These are phyloP conservation scores for Phialophora macrospora DNA, from an alignment of 2,329 filamentous ascomycete genomes.

Conservation along the genomic window DNA sequence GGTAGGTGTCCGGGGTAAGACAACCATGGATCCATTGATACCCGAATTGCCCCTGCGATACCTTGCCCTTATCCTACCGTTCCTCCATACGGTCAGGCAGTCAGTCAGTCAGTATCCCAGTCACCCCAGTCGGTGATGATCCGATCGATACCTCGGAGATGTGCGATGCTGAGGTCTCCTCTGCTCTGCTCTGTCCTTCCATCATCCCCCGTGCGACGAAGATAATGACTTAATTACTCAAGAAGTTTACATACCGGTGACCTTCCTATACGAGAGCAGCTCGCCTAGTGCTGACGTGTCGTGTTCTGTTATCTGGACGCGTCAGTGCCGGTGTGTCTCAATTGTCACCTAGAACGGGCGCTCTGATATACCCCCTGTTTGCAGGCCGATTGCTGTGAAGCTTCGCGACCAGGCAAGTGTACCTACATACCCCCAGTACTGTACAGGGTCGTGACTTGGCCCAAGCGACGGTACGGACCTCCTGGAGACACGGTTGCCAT, in stretches of 20 bases:
- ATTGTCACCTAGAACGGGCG: background rate
- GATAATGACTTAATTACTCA: background rate
- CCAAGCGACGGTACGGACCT: background rate
- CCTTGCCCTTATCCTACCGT: background rate
- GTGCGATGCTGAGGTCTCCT: background rate
- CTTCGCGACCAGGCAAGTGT: background rate
- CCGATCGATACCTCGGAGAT: constrained; percentile 14
- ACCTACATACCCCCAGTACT: background rate
- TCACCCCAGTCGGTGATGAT: background rate
- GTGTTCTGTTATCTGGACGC: background rate
- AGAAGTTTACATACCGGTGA: background rate
- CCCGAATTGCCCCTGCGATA: background rate
- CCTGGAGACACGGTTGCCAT: background rate
- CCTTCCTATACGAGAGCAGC: constrained; percentile 13
- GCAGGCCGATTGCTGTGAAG: too few relatives aligned
- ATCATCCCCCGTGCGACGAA: background rate
- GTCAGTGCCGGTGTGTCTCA: background rate
- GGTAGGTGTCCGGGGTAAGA: background rate
- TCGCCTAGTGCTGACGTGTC: constrained; percentile 11
- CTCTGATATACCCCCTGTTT: background rate
- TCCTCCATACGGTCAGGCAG: too few relatives aligned
- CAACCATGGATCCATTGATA: background rate
- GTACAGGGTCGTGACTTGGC: background rate
- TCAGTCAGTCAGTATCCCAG: too few relatives aligned
- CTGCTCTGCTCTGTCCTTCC: background rate